These are phyloP conservation scores for Fusarium nygamai DNA, from an alignment of 2,329 filamentous ascomycete species.

Conservation along the genomic window DNA sequence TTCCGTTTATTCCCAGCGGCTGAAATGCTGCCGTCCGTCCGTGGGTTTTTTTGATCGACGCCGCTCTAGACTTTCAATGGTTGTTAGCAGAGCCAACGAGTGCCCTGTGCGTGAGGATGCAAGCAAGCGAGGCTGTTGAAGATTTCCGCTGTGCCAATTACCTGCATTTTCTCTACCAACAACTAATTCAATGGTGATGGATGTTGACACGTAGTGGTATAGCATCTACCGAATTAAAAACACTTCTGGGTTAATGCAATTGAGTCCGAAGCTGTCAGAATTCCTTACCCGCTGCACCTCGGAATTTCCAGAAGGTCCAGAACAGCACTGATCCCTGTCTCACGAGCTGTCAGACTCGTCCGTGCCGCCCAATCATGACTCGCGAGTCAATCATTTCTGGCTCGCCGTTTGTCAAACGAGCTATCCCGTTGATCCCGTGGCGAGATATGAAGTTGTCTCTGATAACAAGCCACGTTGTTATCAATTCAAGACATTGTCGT, in stretches of 20 bases:
- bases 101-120: constrained; percentile 16
- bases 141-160: constrained; percentile 1
- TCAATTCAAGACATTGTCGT: neutral
- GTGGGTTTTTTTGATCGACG: constrained; percentile 13
- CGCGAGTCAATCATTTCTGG: neutral
- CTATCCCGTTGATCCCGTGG: neutral
- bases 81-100: neutral
- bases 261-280: constrained; percentile 1
- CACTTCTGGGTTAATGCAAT: neutral
- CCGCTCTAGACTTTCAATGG: neutral
- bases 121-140: neutral
- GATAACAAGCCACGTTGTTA: neutral
- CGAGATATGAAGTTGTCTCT: neutral
- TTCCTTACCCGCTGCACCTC: constrained; percentile 10
- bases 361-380: constrained; percentile 14
- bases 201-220: neutral
- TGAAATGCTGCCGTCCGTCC: neutral
- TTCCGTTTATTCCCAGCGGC: constrained; percentile 1
- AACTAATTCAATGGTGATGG: too few relatives aligned
- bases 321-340: constrained; percentile 12
- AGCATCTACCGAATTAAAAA: neutral
- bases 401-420: neutral
- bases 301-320: constrained; percentile 29
- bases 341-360: constrained; percentile 8
- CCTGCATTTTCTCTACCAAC: neutral